Evolutionary conservation across 2,329 filamentous ascomycete genomes (phyloP), one percentile per base, ranked within the genome.

Genomic region (Curvularia hawaiiensis): DNA sequence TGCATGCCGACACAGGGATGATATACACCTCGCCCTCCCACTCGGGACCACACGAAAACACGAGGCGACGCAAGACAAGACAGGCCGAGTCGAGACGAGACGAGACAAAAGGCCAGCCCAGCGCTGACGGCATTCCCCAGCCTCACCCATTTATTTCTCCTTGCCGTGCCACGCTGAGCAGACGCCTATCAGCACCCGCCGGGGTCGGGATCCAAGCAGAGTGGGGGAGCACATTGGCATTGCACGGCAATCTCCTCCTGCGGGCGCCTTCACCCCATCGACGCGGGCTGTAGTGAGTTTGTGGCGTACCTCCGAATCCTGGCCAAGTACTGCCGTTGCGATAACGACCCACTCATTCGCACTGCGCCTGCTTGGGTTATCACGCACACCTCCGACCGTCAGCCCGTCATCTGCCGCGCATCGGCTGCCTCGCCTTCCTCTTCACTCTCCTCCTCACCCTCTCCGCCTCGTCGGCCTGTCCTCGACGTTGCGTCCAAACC

Each of bases 261-360:
- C 9, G 26, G 26, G 26, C 26, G 26, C 26, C 26, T 28, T 28
- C 26, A 28, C 26, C 54, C 59, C 57, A 61, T 59, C 60, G 60
- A 60, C 60, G 51, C 57, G 57, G 54, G 22, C 52, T 53, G 54
- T 54, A 55, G 50, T 54, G 48, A 55, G 56, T 57, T 50, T 58
- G 57, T 62, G 60, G 60, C 60, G 54, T 55, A 43, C 57, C 48
- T 54, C 57, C 51, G 53, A 56, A 59, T 59, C 57, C 57, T 54
- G 53, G 60, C 53, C 56, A 62, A 60, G 59, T 52, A 31, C 50
- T 63, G 61, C 61, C 56, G 59, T 57, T 54, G 64, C 67, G 68
- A 71, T 71, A 70, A 68, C 58, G 53, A 59, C 58, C 58, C 63
- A 65, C 61, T 50, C 55, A 26, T 50, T 54, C 45, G 50, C 31